phyloP scores from a whole-genome alignment of 139 green algal species.

The Haematococcus sp. region DNA sequence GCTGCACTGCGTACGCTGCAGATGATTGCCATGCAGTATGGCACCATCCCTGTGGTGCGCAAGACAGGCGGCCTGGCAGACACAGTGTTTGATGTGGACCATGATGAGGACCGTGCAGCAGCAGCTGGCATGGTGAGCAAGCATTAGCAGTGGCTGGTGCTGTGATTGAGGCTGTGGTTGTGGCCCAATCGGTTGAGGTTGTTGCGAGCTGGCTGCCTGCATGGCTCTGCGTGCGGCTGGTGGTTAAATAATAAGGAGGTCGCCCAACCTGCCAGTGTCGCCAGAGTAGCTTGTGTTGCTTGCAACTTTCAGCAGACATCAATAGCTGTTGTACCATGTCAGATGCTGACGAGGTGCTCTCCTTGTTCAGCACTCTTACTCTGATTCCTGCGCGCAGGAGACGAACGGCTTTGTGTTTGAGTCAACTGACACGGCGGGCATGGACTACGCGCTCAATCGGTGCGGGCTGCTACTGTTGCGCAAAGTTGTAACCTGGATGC shows the following conservation, averaged over 20 bases:
- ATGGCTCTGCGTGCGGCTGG: no score
- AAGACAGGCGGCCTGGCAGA: conserved; percentile 88
- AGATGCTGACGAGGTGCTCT: no score
- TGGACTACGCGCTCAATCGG: conserved; percentile 94
- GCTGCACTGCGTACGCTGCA: background rate
- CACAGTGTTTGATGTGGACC: conserved; percentile 86
- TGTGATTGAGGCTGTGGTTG: no score
- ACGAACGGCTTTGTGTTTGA: conserved; percentile 93
- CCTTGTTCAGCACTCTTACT: no score
- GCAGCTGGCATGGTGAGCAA: conserved; percentile 1
- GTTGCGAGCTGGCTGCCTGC: no score
- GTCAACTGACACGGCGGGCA: conserved; percentile 73
- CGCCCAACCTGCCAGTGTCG: no score
- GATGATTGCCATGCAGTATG: conserved; percentile 33
- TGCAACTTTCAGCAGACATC: no score
- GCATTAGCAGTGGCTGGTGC: background rate
- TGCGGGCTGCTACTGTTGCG: conserved; percentile 8
- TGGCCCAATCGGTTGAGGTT: no score
- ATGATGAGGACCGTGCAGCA: conserved; percentile 67
- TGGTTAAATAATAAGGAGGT: no score
- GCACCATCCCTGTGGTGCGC: conserved; percentile 87
- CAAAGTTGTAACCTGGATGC: conserved; percentile 25
- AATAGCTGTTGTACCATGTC: no score
- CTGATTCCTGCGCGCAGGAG: conserved; percentile 7
- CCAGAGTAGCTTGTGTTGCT: no score